Percentiles rank a stretch among this genome's conserved stretches.
Evolutionary conservation across 306 rosid genomes (phyloP).

Genomic region (Sicyos baderoa): DNA sequence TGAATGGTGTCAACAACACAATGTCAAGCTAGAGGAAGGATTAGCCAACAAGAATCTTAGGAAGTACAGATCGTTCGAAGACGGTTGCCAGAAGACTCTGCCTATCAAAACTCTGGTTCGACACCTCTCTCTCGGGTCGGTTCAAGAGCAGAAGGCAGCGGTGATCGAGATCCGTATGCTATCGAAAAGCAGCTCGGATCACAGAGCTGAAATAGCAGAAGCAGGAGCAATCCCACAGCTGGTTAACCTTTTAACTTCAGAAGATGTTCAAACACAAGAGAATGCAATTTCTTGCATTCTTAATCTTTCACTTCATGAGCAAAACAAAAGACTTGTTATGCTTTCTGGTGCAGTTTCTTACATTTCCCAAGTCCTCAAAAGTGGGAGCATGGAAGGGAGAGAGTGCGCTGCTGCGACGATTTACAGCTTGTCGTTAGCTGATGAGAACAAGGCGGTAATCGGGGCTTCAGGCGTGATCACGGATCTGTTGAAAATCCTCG

Average conservation of each 20-base stretch:
- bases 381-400: constrained; percentile 82
- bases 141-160: constrained; percentile 60
- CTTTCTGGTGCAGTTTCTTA: constrained; percentile 87
- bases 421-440: constrained; percentile 82
- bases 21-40: constrained; percentile 69
- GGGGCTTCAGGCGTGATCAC: constrained; percentile 91
- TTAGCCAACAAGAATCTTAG: constrained; percentile 63
- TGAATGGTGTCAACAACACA: constrained; percentile 73
- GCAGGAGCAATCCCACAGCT: constrained; percentile 83
- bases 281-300: constrained; percentile 87
- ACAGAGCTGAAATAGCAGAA: constrained; percentile 78
- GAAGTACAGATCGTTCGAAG: constrained; percentile 69
- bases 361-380: constrained; percentile 74
- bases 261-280: constrained; percentile 68
- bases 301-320: constrained; percentile 78
- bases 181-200: constrained; percentile 85
- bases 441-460: constrained; percentile 82
- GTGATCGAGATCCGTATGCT: constrained; percentile 69
- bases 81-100: constrained; percentile 58
- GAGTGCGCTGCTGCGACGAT: constrained; percentile 92
- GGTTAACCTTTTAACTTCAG: constrained; percentile 67
- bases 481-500: constrained; percentile 66
- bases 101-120: constrained; percentile 54
- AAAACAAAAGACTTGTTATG: constrained; percentile 86
- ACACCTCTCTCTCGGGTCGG: constrained; percentile 57